Conservation (phyloP, 768 basidiomycete genomes). For the Leccinum longicurvipes region DNA sequence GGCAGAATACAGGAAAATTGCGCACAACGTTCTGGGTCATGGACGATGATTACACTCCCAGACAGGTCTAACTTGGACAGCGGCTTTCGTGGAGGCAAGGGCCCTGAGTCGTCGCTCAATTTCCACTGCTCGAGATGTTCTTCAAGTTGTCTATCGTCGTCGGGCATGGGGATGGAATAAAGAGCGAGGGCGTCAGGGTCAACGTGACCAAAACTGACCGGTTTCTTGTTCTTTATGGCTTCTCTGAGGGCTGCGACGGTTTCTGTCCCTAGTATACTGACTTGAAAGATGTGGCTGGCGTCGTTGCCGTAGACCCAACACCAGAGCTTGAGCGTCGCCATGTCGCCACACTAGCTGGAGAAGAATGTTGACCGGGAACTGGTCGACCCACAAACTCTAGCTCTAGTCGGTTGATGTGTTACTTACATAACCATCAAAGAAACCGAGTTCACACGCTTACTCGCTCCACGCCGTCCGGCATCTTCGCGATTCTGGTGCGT, state of each 20-base stretch:
- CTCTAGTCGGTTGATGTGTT: too few species aligned
- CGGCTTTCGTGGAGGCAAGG: not conserved
- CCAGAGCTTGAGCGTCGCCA: not conserved
- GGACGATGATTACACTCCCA: not conserved
- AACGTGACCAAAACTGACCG: not conserved
- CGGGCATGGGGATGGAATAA: not conserved
- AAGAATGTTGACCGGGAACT: too few species aligned
- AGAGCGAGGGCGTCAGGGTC: not conserved
- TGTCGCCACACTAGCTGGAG: not conserved
- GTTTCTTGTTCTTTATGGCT: not conserved
- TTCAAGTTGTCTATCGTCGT: not conserved
- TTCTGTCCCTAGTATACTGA: not conserved
- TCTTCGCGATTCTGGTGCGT: too few species aligned
- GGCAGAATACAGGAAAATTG: not conserved
- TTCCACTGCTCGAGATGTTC: not conserved
- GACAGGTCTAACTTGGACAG: not conserved
- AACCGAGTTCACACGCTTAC: too few species aligned
- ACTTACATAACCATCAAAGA: too few species aligned
- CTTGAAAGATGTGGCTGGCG: not conserved
- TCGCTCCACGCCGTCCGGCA: too few species aligned
- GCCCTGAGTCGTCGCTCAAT: not conserved
- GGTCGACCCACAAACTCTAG: too few species aligned
- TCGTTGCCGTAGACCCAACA: not conserved
- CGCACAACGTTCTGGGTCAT: not conserved
- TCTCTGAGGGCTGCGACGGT: not conserved